Evolutionary conservation across 2,329 filamentous ascomycete species (phyloP), one percentile per base, ranked within the genome.

Genomic region (Pseudogymnoascus sp.): DNA sequence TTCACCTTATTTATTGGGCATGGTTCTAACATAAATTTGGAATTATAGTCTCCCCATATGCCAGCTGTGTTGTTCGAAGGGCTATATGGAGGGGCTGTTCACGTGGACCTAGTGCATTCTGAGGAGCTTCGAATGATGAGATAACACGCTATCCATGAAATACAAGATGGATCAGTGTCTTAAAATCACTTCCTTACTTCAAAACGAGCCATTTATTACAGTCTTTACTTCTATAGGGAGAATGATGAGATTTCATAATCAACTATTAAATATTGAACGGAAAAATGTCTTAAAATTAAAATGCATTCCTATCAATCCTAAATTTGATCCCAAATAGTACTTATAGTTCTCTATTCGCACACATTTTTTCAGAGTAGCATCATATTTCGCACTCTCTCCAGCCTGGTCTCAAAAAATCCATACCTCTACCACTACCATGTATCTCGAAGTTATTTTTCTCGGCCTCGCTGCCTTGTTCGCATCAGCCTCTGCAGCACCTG

Each of bases 361-460:
- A 8, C 10, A 12, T 21, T 21, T 21, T 6, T 43, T 21, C 6
- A 43, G 1, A 6, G 19, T 6, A 21, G 12, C 19, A 10, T 21
- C 19, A 12, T 43, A 43, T 21, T 21, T 23, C 19, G 11, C 19
- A 43, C 23, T 11, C 39, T 4, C 5, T n/a, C 14, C 14, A 38
- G 19, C 19, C 19, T 19, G 19, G 19, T 19, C 19, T 19, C 2
- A 43, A 21, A 21, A 10, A 8, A 39, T 10, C 37, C n/a, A 10
- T 8, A 2, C 14, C 6, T 38, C 37, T 16, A 38, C 14, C 14
- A 38, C 37, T 16, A n/a, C 14, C 14, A 38, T 38, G 37, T 6
- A 39, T 10, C n/a, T 19, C 16, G 8, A 39, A 39, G n/a, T 16
- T 39, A 39, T 39, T 19, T 39, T 84, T 78, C 38, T 41, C 38